Percentiles rank a stretch among this genome's conserved stretches.
phyloP scores from a whole-genome alignment of 345 rosid species.

The Rhodomyrtus tomentosa region DNA sequence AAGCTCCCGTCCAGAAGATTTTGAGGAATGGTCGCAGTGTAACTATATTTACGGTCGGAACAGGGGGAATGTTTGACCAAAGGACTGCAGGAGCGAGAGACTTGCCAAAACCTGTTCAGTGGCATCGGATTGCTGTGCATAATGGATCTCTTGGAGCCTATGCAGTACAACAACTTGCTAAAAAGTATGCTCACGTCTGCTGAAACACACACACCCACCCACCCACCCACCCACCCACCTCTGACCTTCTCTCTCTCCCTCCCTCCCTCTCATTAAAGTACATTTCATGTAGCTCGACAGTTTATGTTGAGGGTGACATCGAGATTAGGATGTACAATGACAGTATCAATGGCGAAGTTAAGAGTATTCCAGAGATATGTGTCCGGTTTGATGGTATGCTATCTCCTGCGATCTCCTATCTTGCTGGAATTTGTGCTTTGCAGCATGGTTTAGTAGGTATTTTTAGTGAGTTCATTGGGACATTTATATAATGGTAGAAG shows the following conservation, averaged over 20 bases:
- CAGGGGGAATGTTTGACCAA: slow-evolving; percentile 92
- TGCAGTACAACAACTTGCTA: slow-evolving; percentile 70
- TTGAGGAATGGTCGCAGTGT: slow-evolving; percentile 79
- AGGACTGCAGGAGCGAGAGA: slow-evolving; percentile 39
- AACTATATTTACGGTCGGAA: slow-evolving; percentile 89
- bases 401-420: not conserved
- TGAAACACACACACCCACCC: not conserved
- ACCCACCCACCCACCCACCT: not conserved
- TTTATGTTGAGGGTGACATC: slow-evolving; percentile 93
- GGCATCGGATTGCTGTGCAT: slow-evolving; percentile 97
- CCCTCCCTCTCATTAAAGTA: slow-evolving; percentile 7
- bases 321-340: slow-evolving; percentile 92
- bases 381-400: slow-evolving; percentile 69
- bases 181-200: slow-evolving; percentile 32
- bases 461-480: not conserved
- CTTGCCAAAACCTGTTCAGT: slow-evolving; percentile 76
- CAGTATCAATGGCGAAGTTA: slow-evolving; percentile 67
- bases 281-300: slow-evolving; percentile 57
- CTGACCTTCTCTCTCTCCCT: not conserved
- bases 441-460: not conserved
- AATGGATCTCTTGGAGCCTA: slow-evolving; percentile 64
- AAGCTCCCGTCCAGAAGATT: slow-evolving; percentile 83
- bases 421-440: not conserved
- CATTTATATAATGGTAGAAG: not conserved
- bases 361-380: slow-evolving; percentile 81